Base-by-base conservation (phyloP, 2,329 filamentous ascomycete species). In the Pyrenochaeta sp. region DNA sequence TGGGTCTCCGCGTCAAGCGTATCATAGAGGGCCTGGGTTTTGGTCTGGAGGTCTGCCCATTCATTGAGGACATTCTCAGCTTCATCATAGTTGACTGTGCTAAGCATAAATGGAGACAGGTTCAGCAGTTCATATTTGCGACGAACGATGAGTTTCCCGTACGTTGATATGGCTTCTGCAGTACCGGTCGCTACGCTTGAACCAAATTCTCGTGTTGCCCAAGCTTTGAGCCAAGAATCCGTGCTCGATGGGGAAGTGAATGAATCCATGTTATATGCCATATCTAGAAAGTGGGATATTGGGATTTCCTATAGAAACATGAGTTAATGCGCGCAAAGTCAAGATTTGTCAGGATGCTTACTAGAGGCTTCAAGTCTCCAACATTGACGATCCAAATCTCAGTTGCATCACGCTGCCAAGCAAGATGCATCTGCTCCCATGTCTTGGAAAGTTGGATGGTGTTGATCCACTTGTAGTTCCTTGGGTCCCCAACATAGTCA, bases 91-190 rank as follows among this genome's bases (percentile, higher is more conserved):
- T 89, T 85, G 68, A 86, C 24, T 15, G 34, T 57, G 32, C 27
- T 78, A 7, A 86, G 71, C 36, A 82, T 84, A 73, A 86, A 89
- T 0, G 82, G 84, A 19, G 73, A 76, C 0, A 82, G 77, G 60
- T 86, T 83, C 2, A 88, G 75, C 0, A 86, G 78, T 74, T 89
- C 87, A 64, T 83, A 88, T 73, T 87, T 88, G 44, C 86, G 80
- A 9, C 84, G 74, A 10, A 81, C 81, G 3, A 84, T 82, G 19
- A 83, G 82, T 70, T 82, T 80, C 5, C 44, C 83, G 67, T 87
- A 88, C 27, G 78, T 80, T 39, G 81, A 77, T 66, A 88, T 78
- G 25, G 87, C 73, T 5, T 79, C 77, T 2, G 82, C 81, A 19
- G 84, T 84, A 1, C 81, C 70, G 2, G 76, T 64, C 0, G 82